phyloP scores from a whole-genome alignment of 495 filamentous ascomycete genomes.

The Clohesyomyces aquaticus region DNA sequence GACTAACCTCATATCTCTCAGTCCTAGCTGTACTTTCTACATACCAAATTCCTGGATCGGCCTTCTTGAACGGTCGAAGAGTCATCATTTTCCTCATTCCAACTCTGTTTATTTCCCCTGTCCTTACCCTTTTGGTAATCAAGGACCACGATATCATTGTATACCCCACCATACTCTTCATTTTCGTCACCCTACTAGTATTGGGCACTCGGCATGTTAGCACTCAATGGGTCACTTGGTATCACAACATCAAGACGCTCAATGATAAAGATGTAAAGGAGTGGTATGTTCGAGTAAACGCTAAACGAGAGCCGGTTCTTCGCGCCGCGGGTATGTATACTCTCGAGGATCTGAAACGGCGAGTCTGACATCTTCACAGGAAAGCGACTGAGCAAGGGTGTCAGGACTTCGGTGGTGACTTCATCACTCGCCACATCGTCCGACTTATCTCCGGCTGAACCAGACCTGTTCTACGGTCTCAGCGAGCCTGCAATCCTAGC shows the following conservation, averaged over 20 bases:
- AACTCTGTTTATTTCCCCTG: constrained; percentile 44
- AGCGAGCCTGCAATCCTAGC: constrained; percentile 45
- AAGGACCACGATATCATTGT: constrained; percentile 40
- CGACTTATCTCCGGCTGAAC: constrained; percentile 4
- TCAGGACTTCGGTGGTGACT: constrained; percentile 27
- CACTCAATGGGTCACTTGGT: constrained; percentile 46
- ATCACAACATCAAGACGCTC: constrained; percentile 41
- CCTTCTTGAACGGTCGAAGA: constrained; percentile 50
- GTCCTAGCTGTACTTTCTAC: constrained; percentile 55
- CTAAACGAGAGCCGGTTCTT: constrained; percentile 6
- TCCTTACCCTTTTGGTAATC: constrained; percentile 42
- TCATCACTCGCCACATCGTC: constrained; percentile 17
- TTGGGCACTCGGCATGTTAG: constrained; percentile 48
- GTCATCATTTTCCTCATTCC: constrained; percentile 42
- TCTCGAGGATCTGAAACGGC: background rate
- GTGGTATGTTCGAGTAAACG: constrained; percentile 35
- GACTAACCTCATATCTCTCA: constrained; percentile 44
- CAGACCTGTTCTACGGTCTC: constrained; percentile 37
- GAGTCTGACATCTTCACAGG: constrained; percentile 5
- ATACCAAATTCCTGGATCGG: constrained; percentile 60
- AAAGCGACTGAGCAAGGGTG: constrained; percentile 27
- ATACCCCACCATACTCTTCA: constrained; percentile 39
- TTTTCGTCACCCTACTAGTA: constrained; percentile 41
- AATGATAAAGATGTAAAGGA: constrained; percentile 45
- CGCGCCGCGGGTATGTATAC: constrained; percentile 5